Evolutionary conservation across 2,329 filamentous ascomycete species (phyloP), one percentile per base, ranked within the genome.

Genomic region (Phyllosticta citrichinensis): DNA sequence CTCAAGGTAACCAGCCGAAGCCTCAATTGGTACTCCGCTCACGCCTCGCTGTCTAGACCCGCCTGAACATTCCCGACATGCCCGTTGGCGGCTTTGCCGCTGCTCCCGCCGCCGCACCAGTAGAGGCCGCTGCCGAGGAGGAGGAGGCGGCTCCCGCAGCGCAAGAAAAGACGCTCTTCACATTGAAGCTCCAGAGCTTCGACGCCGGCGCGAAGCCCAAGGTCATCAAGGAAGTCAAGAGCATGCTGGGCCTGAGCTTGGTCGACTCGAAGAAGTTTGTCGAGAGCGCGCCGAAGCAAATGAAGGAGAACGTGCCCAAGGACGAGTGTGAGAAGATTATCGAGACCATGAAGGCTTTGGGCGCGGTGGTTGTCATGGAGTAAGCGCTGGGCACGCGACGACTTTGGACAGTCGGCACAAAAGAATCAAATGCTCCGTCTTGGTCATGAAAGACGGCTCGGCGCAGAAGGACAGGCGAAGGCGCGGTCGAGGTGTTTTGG

Each of bases 251-350:
- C 52, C 79, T 99, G 73, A 95, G 89, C 75, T 83, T 99, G 80
- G 95, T 99, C 68, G 94, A 99, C 78, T 96, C 90, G 80, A 99
- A 99, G 88, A 99, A 99, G 82, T 99, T 99, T 72, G 94, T 99
- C 67, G 94, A 99, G 83, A 91, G 89, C 73, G 92, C 89, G 68
- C 94, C 94, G 66, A 99, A 99, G 87, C 80, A 90, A 76, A 89
- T 99, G 90, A 97, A 97, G 87, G 94, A 99, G 80, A 92, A 89
- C 57, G 91, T 99, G 68, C 89, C 93, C 65, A 99, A 99, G 85
- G 94, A 99, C 73, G 95, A 99, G 76, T 91, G 91, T 8, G 93
- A 97, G 83, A 99, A 99, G 87, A 97, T 99, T 72, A 85, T 99
- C 63, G 89, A 90, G 76, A 86, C 89, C 52, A 83, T 99, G 81